Evolutionary conservation across 2,329 filamentous ascomycete genomes (phyloP).

Genomic region (Mycosphaerelloides madeirae): DNA sequence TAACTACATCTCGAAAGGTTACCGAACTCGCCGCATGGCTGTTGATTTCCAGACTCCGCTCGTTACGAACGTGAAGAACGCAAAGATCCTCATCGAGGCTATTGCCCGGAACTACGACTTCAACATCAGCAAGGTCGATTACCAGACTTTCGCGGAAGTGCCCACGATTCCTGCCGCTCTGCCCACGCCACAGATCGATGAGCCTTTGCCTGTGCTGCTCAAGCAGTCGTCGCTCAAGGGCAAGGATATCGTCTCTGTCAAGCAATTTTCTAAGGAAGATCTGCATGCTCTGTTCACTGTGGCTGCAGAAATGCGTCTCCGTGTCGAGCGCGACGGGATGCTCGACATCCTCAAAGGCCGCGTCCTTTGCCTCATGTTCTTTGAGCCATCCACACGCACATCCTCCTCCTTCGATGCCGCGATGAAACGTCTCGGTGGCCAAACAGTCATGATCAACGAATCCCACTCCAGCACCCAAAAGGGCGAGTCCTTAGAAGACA

Average conservation of each 20-base stretch:
- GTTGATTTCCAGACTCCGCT: conserved; percentile 96
- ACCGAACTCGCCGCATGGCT: conserved; percentile 93
- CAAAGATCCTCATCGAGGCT: conserved; percentile 93
- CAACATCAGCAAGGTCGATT: conserved; percentile 77
- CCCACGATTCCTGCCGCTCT: conserved; percentile 28
- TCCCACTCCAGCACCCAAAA: conserved; percentile 85
- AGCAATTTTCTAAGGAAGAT: conserved; percentile 80
- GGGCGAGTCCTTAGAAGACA: conserved; percentile 90
- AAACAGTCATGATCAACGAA: conserved; percentile 76
- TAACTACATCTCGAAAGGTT: conserved; percentile 98
- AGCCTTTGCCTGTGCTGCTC: conserved; percentile 65
- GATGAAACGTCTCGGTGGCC: conserved; percentile 94
- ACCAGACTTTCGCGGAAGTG: conserved; percentile 66
- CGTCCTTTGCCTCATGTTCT: conserved; percentile 90
- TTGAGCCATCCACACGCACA: conserved; percentile 92
- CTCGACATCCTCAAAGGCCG: conserved; percentile 81
- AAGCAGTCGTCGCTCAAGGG: conserved; percentile 81
- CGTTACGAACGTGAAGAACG: conserved; percentile 98
- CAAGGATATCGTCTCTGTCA: conserved; percentile 85
- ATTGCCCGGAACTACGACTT: conserved; percentile 85
- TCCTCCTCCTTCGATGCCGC: conserved; percentile 95
- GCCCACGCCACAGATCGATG: conserved; percentile 47
- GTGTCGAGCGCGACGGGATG: conserved; percentile 86
- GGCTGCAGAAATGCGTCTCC: conserved; percentile 94
- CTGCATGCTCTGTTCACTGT: conserved; percentile 93